phyloP scores from a whole-genome alignment of 108 stramenopile species.

The Licmophora abbreviata region DNA sequence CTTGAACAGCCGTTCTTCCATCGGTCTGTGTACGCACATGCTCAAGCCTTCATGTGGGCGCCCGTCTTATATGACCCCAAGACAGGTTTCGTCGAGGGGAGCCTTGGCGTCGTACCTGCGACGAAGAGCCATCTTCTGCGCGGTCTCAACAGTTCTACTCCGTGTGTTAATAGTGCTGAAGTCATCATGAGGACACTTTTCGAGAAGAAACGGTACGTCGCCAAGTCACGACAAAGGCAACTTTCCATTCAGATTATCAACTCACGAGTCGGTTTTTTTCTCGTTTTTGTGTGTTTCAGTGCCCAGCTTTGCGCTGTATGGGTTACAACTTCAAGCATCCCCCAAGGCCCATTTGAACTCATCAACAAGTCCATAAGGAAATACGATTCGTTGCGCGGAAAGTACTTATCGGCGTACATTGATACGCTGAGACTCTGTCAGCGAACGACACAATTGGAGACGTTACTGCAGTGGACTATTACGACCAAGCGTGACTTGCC shows the following conservation, averaged over 20 bases:
- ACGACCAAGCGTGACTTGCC: constrained; percentile 57
- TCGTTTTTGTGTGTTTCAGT: constrained; percentile 14
- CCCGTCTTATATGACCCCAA: constrained; percentile 57
- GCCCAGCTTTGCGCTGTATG: constrained; percentile 76
- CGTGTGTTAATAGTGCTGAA: constrained; percentile 44
- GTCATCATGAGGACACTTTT: constrained; percentile 51
- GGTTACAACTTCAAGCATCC: constrained; percentile 55
- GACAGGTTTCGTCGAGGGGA: constrained; percentile 16
- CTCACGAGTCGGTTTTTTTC: too few relatives aligned
- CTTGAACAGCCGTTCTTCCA: constrained; percentile 60
- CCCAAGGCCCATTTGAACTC: constrained; percentile 61
- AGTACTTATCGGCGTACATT: constrained; percentile 67
- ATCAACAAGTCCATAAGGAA: constrained; percentile 71
- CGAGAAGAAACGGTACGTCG: constrained; percentile 55
- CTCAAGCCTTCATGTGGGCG: constrained; percentile 77
- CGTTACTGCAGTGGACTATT: constrained; percentile 36
- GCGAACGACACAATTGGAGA: constrained; percentile 42
- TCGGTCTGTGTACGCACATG: constrained; percentile 72
- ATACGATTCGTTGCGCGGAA: constrained; percentile 71
- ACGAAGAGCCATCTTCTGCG: constrained; percentile 31
- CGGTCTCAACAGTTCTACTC: constrained; percentile 39
- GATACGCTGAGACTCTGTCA: constrained; percentile 39
- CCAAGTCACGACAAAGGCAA: too few relatives aligned
- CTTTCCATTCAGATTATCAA: too few relatives aligned
- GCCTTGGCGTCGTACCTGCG: constrained; percentile 35